Evolutionary conservation across 2,329 filamentous ascomycete species (phyloP).

Genomic region (Knoxdaviesia capensis): DNA sequence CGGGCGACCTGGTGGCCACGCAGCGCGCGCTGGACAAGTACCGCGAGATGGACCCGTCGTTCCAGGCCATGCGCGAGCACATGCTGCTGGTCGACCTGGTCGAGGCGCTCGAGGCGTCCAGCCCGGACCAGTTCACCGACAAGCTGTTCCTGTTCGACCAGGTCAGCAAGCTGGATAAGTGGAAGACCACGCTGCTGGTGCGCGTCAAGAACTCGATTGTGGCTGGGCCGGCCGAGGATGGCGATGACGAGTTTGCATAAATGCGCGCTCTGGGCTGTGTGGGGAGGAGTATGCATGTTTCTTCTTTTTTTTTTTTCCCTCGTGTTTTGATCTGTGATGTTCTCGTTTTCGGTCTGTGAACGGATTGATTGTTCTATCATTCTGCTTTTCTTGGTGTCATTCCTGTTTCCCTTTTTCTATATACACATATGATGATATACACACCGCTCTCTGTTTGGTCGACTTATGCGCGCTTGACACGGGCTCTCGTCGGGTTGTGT

Average conservation of each 20-base stretch:
- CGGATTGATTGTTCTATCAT: background rate
- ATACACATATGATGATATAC: too few relatives aligned
- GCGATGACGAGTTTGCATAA: conserved; percentile 8
- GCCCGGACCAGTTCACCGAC: conserved; percentile 68
- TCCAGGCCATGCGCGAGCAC: conserved; percentile 59
- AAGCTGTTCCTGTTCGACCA: conserved; percentile 81
- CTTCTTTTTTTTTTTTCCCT: background rate
- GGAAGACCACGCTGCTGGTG: conserved; percentile 79
- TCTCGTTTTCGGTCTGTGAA: background rate
- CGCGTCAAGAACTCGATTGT: conserved; percentile 72
- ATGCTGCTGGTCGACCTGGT: conserved; percentile 61
- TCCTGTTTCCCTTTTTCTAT: background rate
- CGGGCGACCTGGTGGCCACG: conserved; percentile 54
- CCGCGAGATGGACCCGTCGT: conserved; percentile 57
- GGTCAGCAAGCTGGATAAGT: conserved; percentile 85
- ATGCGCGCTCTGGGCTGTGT: background rate
- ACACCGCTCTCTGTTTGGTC: too few relatives aligned
- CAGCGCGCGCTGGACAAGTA: conserved; percentile 69
- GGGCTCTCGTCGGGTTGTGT: too few relatives aligned
- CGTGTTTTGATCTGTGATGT: background rate
- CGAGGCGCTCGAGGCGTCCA: conserved; percentile 54
- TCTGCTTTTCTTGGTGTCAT: background rate
- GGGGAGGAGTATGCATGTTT: background rate
- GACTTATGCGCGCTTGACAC: too few relatives aligned
- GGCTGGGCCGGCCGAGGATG: conserved; percentile 20